phyloP scores from a whole-genome alignment of 257 asterid genomes.

The Penstemon barbatus region DNA sequence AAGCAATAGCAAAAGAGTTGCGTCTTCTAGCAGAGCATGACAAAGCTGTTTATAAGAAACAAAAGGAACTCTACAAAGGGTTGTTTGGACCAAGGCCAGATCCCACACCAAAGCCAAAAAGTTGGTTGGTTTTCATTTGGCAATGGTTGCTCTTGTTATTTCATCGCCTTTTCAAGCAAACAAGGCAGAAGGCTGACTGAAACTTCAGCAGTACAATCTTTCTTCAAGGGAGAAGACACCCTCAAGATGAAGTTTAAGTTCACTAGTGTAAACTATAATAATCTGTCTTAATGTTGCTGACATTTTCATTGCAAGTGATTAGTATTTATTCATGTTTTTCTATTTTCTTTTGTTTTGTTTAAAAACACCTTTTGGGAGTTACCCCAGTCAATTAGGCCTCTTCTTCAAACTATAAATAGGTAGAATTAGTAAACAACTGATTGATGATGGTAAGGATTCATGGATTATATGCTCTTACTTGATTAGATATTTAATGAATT shows the following conservation, averaged over 20 bases:
- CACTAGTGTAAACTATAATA: neutral
- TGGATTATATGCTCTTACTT: no score
- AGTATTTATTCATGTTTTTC: neutral
- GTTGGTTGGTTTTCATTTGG: slow-evolving; percentile 59
- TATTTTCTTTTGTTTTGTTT: neutral
- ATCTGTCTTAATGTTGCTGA: neutral
- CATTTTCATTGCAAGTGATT: no score
- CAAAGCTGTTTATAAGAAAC: slow-evolving; percentile 83
- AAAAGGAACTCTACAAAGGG: slow-evolving; percentile 93
- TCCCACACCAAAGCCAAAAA: slow-evolving; percentile 50
- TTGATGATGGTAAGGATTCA: no score
- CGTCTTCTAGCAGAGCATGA: slow-evolving; percentile 77
- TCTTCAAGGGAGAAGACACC: neutral
- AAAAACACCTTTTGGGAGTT: neutral
- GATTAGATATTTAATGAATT: no score
- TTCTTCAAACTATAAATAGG: neutral
- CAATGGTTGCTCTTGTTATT: slow-evolving; percentile 71
- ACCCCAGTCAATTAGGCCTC: neutral
- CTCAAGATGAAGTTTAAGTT: slow-evolving; percentile 10
- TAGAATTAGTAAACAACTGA: no score
- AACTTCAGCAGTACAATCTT: neutral
- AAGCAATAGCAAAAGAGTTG: slow-evolving; percentile 68
- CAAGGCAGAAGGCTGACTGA: slow-evolving; percentile 62
- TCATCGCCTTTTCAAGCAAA: slow-evolving; percentile 51
- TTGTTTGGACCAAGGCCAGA: slow-evolving; percentile 73